phyloP scores from a whole-genome alignment of 495 filamentous ascomycete genomes.

The Hypoxylon lenormandii region DNA sequence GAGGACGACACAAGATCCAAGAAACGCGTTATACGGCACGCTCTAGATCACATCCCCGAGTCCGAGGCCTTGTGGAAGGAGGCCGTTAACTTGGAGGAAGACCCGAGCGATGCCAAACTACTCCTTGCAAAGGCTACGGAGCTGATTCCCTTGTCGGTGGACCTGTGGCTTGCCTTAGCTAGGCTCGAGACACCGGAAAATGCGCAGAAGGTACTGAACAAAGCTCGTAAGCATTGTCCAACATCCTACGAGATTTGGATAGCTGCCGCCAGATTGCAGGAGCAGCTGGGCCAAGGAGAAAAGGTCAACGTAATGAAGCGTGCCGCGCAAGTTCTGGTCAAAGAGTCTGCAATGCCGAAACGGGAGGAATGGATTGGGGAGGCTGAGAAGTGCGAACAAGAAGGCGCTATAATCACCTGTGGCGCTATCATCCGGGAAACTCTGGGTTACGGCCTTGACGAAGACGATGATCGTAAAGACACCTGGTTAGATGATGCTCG shows the following conservation, averaged over 20 bases:
- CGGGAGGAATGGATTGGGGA: constrained; percentile 97
- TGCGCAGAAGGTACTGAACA: constrained; percentile 93
- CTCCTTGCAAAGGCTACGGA: constrained; percentile 93
- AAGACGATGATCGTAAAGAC: constrained; percentile 95
- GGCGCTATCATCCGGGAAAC: constrained; percentile 90
- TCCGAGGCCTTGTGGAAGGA: constrained; percentile 97
- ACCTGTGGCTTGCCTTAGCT: constrained; percentile 93
- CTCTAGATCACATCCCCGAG: constrained; percentile 87
- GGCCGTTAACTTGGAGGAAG: constrained; percentile 93
- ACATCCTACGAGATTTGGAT: constrained; percentile 97
- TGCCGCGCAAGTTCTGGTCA: constrained; percentile 87
- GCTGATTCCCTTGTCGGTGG: constrained; percentile 89
- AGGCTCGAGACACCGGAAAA: constrained; percentile 88
- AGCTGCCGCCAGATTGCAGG: constrained; percentile 88
- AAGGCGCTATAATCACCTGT: constrained; percentile 87
- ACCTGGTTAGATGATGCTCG: constrained; percentile 95
- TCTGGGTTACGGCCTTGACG: constrained; percentile 90
- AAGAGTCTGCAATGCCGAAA: constrained; percentile 93
- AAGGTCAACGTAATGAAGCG: constrained; percentile 93
- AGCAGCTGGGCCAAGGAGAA: constrained; percentile 78
- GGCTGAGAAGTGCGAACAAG: constrained; percentile 93
- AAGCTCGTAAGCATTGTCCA: constrained; percentile 90
- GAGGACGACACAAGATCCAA: constrained; percentile 82
- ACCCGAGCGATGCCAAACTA: constrained; percentile 83
- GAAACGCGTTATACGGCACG: constrained; percentile 89